Evolutionary conservation across 75 land plant species (phyloP).

Genomic region (Gnetum montanum): DNA sequence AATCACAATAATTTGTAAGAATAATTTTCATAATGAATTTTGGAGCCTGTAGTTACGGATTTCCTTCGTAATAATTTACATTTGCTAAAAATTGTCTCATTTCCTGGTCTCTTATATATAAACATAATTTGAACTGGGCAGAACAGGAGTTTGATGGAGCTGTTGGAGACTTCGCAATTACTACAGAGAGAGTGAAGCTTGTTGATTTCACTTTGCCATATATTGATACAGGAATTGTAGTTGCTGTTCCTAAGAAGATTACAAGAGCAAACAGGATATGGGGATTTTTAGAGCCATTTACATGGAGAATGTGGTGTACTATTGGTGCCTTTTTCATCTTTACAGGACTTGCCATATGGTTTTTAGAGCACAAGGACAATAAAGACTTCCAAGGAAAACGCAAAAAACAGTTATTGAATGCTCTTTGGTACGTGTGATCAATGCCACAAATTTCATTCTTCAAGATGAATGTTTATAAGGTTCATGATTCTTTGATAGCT

Average conservation of each 20-base stretch:
- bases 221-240: constrained; percentile 40
- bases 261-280: constrained; percentile 16
- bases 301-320: constrained; percentile 37
- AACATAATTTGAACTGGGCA: background rate
- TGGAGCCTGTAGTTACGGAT: background rate
- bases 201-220: constrained; percentile 60
- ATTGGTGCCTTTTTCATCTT: constrained; percentile 36
- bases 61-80: background rate
- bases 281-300: constrained; percentile 51
- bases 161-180: constrained; percentile 49
- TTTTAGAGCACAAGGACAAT: constrained; percentile 45
- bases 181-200: constrained; percentile 26
- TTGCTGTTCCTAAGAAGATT: constrained; percentile 29
- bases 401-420: constrained; percentile 40
- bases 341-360: constrained; percentile 49
- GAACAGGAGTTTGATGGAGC: constrained; percentile 53
- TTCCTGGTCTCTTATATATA: constrained; percentile 1
- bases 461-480: too few relatives aligned
- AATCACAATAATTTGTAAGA: background rate
- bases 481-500: too few relatives aligned
- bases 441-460: too few relatives aligned
- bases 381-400: constrained; percentile 55
- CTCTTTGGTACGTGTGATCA: constrained; percentile 29
- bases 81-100: background rate
- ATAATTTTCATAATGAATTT: background rate